Conservation (phyloP, 805 yeast species). For the Saccharomycopsis sp. region DNA sequence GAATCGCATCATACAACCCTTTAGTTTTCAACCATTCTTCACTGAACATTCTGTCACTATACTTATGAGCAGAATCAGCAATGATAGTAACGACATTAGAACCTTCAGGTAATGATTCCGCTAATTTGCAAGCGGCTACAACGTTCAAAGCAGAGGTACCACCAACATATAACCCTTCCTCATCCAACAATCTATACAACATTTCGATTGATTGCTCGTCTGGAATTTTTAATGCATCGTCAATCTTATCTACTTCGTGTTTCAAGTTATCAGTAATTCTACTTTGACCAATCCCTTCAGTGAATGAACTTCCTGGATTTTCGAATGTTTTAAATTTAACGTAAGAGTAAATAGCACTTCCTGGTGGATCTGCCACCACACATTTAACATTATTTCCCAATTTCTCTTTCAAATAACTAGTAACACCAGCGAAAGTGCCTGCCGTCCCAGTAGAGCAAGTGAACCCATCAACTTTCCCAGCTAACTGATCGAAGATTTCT, state of each 20-base stretch:
- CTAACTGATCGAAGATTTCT: constrained; percentile 80
- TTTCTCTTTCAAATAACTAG: constrained; percentile 67
- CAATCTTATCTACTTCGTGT: constrained; percentile 65
- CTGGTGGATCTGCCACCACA: constrained; percentile 89
- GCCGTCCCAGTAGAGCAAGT: constrained; percentile 93
- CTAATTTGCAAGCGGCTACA: constrained; percentile 78
- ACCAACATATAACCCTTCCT: constrained; percentile 86
- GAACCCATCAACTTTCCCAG: constrained; percentile 75
- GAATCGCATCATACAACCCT: constrained; percentile 57
- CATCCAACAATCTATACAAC: constrained; percentile 77
- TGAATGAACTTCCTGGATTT: constrained; percentile 77
- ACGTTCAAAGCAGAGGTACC: constrained; percentile 90
- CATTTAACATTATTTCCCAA: constrained; percentile 56
- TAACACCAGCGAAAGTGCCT: constrained; percentile 83
- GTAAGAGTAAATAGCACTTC: constrained; percentile 76
- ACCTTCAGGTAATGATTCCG: constrained; percentile 66
- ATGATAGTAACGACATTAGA: constrained; percentile 82
- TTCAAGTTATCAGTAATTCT: constrained; percentile 78
- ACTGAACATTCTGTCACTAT: constrained; percentile 75
- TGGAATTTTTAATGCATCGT: constrained; percentile 72
- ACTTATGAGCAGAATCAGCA: constrained; percentile 87
- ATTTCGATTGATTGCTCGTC: constrained; percentile 78
- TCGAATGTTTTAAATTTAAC: constrained; percentile 64
- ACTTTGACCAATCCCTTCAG: constrained; percentile 97
- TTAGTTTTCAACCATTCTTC: constrained; percentile 69